Evolutionary conservation across 768 basidiomycete genomes (phyloP), one percentile per base, ranked within the genome.

Genomic region (Amanita rubescens): DNA sequence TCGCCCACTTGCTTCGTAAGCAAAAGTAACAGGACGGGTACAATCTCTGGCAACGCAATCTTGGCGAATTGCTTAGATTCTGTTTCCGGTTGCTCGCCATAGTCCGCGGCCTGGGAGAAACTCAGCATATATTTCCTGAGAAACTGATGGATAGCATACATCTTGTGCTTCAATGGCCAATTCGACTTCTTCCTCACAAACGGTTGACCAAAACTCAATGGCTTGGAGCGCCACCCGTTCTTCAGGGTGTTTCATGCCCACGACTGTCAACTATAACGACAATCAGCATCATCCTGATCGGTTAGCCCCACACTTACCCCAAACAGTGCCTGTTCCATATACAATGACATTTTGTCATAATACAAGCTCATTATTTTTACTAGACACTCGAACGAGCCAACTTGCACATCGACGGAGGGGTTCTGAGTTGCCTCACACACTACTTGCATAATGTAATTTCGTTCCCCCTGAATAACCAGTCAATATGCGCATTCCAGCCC

Each of bases 361-460:
- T 98, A 99, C 53, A 96, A 74, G 53, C 87, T 85, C 96, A 99
- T 98, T 65, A 97, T 96, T 63, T 85, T 81, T 27, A 98, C 95
- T 12, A 99, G 75, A 70, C 90, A 93, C 66, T 96, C 94, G 62
- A 96, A 99, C 4, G 96, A 87, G 27, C 85, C 91, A n/a, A 96
- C 88, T 73, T 98, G 95, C 33, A 98, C 94, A 33, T 77, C 69
- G 2, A 87, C 81, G 1, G 83, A 70, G 1, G 78, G 56, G 60
- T 85, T 94, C 68, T 98, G 96, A 0, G 96, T 98, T 0, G 95
- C 95, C 65, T 98, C 96, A 66, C 96, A 99, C 15, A 98, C 90
- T 39, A 98, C 94, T 74, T 99, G 96, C 96, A 99, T 99, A 69
- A 99, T 98, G 73, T 96, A 98, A 71, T 98, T 99, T 45, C 96